Conservation (phyloP, 1,284 basidiomycete species). For the Papiliotrema nemorosa region DNA sequence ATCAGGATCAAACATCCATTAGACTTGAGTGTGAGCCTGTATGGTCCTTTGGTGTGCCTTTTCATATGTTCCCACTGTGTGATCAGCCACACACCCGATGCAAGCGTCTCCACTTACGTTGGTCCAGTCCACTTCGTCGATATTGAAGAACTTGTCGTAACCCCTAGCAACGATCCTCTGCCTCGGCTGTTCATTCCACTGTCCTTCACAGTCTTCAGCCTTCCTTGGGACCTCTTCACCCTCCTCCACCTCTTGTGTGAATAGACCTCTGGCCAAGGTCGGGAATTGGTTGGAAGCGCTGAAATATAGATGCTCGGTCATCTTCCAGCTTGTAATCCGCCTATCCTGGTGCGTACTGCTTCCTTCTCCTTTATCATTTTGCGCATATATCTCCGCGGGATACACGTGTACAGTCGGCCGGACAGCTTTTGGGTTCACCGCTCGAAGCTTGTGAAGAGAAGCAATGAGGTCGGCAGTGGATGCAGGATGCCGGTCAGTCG, state of each 20-base stretch:
- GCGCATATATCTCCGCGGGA: constrained; percentile 33
- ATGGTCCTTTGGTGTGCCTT: constrained; percentile 70
- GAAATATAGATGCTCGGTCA: constrained; percentile 92
- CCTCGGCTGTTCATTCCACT: constrained; percentile 22
- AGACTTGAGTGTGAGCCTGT: constrained; percentile 87
- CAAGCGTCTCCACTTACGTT: constrained; percentile 57
- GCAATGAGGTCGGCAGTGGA: constrained; percentile 30
- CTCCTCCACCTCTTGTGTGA: constrained; percentile 57
- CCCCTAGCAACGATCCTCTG: constrained; percentile 83
- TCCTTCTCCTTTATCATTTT: constrained; percentile 13
- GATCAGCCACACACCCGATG: constrained; percentile 1
- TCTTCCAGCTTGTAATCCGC: constrained; percentile 79
- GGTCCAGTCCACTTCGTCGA: constrained; percentile 92
- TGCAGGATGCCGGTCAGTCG: constrained; percentile 22
- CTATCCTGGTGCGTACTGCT: constrained; percentile 19
- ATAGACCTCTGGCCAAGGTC: constrained; percentile 82
- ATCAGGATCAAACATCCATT: constrained; percentile 99
- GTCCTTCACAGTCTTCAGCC: constrained; percentile 21
- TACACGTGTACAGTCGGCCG: constrained; percentile 37
- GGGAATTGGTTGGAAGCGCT: constrained; percentile 84
- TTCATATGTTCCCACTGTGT: constrained; percentile 74
- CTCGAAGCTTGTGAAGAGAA: constrained; percentile 30
- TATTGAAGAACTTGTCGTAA: constrained; percentile 99
- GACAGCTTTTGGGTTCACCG: constrained; percentile 38
- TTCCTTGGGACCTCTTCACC: constrained; percentile 28